Evolutionary conservation across 768 basidiomycete species (phyloP).

Genomic region (Cytidiella melzeri): DNA sequence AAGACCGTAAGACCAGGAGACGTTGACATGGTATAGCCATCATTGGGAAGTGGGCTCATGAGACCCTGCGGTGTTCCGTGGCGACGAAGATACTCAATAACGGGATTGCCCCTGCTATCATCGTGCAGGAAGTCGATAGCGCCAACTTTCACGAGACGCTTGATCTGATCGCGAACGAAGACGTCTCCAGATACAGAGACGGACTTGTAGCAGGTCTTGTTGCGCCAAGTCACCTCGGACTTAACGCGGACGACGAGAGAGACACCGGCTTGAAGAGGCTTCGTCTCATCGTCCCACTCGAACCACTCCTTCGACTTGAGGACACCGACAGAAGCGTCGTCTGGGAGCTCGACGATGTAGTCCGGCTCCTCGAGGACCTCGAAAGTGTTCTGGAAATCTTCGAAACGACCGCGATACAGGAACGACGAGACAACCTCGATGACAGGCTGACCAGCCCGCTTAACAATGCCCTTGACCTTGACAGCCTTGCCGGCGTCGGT

Average conservation of each 20-base stretch:
- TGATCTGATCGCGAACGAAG: conserved; percentile 84
- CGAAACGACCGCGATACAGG: conserved; percentile 93
- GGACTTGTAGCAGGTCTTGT: conserved; percentile 77
- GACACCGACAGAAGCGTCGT: conserved; percentile 81
- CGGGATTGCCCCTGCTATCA: conserved; percentile 88
- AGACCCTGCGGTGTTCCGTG: conserved; percentile 79
- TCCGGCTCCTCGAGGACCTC: conserved; percentile 87
- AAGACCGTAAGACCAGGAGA: conserved; percentile 57
- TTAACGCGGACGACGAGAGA: conserved; percentile 85
- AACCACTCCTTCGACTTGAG: conserved; percentile 98
- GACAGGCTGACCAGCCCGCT: conserved; percentile 70
- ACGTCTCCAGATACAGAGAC: conserved; percentile 81
- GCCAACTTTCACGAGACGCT: conserved; percentile 83
- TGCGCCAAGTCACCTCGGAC: conserved; percentile 86
- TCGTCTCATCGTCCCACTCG: conserved; percentile 82
- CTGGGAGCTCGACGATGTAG: conserved; percentile 70
- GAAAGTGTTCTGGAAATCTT: conserved; percentile 94
- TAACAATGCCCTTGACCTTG: conserved; percentile 79
- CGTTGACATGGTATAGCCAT: conserved; percentile 79
- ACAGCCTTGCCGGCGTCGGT: conserved; percentile 90
- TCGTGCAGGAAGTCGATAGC: conserved; percentile 83
- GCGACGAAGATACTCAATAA: conserved; percentile 87
- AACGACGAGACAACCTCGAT: conserved; percentile 94
- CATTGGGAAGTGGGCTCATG: conserved; percentile 70
- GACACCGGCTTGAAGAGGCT: conserved; percentile 73